phyloP scores from a whole-genome alignment of 169 alveolate species.

The Miamiensis avidus region DNA sequence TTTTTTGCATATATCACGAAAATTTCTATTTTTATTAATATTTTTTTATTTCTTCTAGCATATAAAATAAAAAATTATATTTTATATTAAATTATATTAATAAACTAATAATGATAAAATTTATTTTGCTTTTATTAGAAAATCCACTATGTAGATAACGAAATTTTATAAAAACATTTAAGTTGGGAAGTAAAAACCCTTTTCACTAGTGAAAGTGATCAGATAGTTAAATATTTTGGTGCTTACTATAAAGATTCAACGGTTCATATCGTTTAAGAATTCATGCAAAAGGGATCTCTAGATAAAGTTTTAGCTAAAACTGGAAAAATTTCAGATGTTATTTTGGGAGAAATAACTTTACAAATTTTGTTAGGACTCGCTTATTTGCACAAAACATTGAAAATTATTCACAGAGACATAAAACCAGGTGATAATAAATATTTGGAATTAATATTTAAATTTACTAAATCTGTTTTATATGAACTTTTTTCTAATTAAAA shows the following conservation, averaged over 20 bases:
- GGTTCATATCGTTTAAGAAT: constrained; percentile 60
- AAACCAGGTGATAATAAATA: constrained; percentile 53
- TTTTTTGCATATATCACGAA: neutral
- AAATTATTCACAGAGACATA: constrained; percentile 82
- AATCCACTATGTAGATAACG: constrained; percentile 27
- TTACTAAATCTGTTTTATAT: too few species aligned
- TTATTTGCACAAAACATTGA: constrained; percentile 66
- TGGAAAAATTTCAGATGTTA: constrained; percentile 48
- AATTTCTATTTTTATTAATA: too few species aligned
- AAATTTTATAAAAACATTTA: constrained; percentile 45
- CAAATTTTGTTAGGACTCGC: constrained; percentile 71
- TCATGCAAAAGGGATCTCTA: constrained; percentile 66
- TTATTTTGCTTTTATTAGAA: constrained; percentile 5
- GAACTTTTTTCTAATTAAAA: too few species aligned
- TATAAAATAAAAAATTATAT: too few species aligned
- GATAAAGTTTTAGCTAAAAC: constrained; percentile 42
- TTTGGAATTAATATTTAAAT: too few species aligned
- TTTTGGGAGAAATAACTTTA: constrained; percentile 51
- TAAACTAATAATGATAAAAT: neutral
- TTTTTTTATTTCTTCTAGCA: neutral
- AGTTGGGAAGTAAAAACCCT: constrained; percentile 62
- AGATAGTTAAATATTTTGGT: constrained; percentile 64
- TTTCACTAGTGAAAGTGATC: constrained; percentile 57
- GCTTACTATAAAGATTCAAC: constrained; percentile 58
- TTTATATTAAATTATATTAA: too few species aligned